Evolutionary conservation across 805 yeast genomes (phyloP).

Genomic region (Maudiozyma pseudohumilis): DNA sequence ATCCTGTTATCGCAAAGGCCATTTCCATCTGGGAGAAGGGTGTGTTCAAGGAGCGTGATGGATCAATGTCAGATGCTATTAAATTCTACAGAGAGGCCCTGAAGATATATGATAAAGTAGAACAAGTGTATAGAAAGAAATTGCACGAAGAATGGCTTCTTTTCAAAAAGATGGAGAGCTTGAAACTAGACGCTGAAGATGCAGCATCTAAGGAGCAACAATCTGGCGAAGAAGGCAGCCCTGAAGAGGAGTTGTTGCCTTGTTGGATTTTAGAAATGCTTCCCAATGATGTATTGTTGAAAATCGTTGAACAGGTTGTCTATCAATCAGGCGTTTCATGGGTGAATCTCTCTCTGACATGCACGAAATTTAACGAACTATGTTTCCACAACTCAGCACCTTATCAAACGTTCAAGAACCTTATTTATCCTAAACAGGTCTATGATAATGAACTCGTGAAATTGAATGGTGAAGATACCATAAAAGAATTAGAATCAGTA

Average conservation of each 20-base stretch:
- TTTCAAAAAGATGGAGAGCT: conserved; percentile 14
- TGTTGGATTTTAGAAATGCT: conserved; percentile 35
- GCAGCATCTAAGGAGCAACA: conserved; percentile 4
- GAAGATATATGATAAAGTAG: conserved; percentile 47
- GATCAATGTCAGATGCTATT: conserved; percentile 77
- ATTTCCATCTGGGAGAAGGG: conserved; percentile 60
- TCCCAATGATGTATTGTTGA: conserved; percentile 50
- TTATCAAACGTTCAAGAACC: conserved; percentile 42
- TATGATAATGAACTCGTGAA: conserved; percentile 38
- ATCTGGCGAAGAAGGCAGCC: conserved; percentile 13
- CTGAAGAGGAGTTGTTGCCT: conserved; percentile 26
- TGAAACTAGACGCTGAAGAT: conserved; percentile 3
- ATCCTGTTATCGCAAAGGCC: conserved; percentile 33
- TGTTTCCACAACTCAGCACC: conserved; percentile 44
- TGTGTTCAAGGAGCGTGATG: conserved; percentile 58
- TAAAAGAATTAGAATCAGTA: conserved; percentile 31
- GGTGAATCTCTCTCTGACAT: conserved; percentile 51
- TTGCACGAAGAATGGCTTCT: conserved; percentile 36
- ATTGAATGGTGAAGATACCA: conserved; percentile 29
- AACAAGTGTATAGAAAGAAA: conserved; percentile 52
- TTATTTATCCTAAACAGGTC: conserved; percentile 44
- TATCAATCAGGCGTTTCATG: conserved; percentile 49
- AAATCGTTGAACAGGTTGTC: conserved; percentile 41
- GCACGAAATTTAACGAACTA: conserved; percentile 45
- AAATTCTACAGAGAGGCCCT: conserved; percentile 62